phyloP scores from a whole-genome alignment of 139 green algal genomes.

The Microglena sp. region DNA sequence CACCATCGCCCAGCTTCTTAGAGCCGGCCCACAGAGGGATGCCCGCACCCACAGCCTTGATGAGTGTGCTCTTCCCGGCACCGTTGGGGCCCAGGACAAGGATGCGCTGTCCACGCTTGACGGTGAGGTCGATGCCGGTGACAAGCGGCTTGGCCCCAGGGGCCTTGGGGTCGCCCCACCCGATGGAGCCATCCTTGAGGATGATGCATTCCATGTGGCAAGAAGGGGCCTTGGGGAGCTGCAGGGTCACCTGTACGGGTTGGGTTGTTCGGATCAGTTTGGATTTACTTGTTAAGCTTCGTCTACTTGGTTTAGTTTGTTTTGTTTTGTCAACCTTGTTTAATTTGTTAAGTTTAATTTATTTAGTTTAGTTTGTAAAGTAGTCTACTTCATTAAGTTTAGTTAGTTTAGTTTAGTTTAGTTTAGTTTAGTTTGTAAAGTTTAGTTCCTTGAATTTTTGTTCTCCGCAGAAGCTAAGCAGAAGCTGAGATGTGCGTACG shows the following conservation, averaged over 20 bases:
- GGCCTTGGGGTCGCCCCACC: slow-evolving; percentile 31
- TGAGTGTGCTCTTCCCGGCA: slow-evolving; percentile 45
- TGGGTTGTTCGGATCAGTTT: too few relatives aligned
- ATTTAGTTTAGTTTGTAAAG: too few relatives aligned
- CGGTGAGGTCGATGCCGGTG: slow-evolving; percentile 25
- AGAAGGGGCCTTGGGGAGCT: slow-evolving; percentile 44
- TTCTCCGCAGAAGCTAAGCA: too few relatives aligned
- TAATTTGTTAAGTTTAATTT: too few relatives aligned
- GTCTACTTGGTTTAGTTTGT: too few relatives aligned
- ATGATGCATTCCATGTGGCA: slow-evolving; percentile 45
- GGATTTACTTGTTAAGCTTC: too few relatives aligned
- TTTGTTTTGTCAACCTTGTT: too few relatives aligned
- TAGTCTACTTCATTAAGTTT: too few relatives aligned
- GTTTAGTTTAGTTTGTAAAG: too few relatives aligned
- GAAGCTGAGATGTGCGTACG: too few relatives aligned
- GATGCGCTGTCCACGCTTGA: slow-evolving; percentile 41
- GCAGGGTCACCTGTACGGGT: slow-evolving; percentile 33
- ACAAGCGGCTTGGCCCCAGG: slow-evolving; percentile 19
- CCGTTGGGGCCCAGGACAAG: slow-evolving; percentile 63
- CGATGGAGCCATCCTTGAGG: slow-evolving; percentile 31
- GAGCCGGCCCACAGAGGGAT: slow-evolving; percentile 34
- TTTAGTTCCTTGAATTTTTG: too few relatives aligned
- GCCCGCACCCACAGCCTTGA: slow-evolving; percentile 21
- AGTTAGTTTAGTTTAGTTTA: too few relatives aligned
- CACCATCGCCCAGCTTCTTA: slow-evolving; percentile 40